A percentile compares a stretch with the other conserved stretches of the same genome.
These are phyloP conservation scores for Rhododendron vialii DNA, from an alignment of 148 eudicot species.

Conservation along the genomic window DNA sequence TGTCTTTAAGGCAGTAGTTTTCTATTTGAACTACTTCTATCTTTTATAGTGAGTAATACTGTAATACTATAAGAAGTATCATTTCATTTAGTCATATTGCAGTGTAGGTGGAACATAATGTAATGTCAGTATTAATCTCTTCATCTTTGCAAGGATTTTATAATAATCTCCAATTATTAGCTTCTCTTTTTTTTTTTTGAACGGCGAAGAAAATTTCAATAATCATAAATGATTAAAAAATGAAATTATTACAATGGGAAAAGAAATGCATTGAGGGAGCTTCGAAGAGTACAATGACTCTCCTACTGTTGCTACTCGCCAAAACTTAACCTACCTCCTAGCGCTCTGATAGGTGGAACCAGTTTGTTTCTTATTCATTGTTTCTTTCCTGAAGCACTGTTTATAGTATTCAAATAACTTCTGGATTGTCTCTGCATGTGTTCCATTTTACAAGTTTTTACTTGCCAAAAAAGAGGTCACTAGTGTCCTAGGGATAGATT, in stretches of 20 bases:
- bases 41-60: not conserved
- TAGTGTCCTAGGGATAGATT: not conserved
- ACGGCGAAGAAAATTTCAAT: no score
- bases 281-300: no score
- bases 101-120: not conserved
- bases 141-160: no score
- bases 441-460: not conserved
- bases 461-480: not conserved
- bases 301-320: no score
- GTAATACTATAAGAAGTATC: not conserved
- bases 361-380: not conserved
- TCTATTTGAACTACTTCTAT: not conserved
- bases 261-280: no score
- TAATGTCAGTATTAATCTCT: not conserved
- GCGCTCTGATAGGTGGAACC: not conserved
- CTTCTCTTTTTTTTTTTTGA: no score
- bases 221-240: no score
- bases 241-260: no score
- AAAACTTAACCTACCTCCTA: no score
- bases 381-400: not conserved
- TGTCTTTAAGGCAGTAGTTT: not conserved
- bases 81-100: not conserved
- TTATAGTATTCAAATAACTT: not conserved
- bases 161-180: no score
- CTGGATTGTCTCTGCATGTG: not conserved